Evolutionary conservation across 1,139 yeast species (phyloP).

Genomic region (Torulaspora globosa): DNA sequence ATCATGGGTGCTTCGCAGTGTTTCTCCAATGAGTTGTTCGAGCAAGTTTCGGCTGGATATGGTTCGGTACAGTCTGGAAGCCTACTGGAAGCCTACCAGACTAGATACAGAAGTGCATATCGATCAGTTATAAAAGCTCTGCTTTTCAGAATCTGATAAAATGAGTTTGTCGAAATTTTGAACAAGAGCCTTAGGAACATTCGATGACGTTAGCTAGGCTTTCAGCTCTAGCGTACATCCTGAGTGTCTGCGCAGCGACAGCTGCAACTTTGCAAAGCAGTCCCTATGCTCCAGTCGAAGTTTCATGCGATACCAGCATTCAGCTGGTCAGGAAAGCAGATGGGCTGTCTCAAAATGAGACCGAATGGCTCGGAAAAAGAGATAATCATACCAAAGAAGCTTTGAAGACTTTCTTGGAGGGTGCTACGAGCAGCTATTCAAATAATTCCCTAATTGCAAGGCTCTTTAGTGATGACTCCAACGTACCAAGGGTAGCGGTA

Average conservation of each 20-base stretch:
- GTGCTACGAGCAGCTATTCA: constrained; percentile 58
- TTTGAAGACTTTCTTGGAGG: constrained; percentile 51
- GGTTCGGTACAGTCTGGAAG: neutral
- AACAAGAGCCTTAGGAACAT: neutral
- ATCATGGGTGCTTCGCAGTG: neutral
- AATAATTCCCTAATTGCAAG: constrained; percentile 40
- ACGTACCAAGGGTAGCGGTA: constrained; percentile 48
- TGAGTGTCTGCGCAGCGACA: neutral
- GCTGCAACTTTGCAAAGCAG: constrained; percentile 28
- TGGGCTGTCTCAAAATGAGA: constrained; percentile 30
- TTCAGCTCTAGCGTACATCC: neutral
- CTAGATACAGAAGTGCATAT: neutral
- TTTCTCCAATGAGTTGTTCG: neutral
- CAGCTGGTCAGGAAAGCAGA: constrained; percentile 41
- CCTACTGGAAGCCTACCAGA: neutral
- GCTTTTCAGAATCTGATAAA: neutral
- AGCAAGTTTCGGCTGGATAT: neutral
- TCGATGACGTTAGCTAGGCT: constrained; percentile 1
- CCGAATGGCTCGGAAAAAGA: constrained; percentile 42
- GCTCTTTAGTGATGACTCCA: constrained; percentile 25
- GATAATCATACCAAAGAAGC: constrained; percentile 51
- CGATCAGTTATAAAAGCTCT: neutral
- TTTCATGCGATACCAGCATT: constrained; percentile 48
- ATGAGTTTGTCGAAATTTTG: neutral
- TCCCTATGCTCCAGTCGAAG: constrained; percentile 61